Conservation (phyloP, 371 early-diverging fungal genomes). For the Saksenaea oblongispora region DNA sequence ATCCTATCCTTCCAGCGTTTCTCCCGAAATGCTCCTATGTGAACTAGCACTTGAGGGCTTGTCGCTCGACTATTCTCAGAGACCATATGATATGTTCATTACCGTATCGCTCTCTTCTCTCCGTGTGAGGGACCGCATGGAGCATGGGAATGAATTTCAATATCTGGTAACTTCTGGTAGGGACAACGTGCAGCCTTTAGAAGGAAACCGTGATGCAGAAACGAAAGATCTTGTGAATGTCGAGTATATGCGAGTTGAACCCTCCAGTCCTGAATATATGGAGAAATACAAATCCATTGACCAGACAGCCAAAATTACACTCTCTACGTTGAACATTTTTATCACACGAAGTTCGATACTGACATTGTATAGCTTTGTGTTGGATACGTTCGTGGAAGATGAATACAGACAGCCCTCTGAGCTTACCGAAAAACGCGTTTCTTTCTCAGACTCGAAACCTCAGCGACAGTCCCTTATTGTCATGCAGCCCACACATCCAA, state of each 20-base stretch:
- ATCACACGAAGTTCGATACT: constrained; percentile 74
- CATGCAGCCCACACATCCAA: not conserved
- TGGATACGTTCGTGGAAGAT: constrained; percentile 65
- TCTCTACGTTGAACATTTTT: constrained; percentile 72
- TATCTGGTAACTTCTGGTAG: constrained; percentile 67
- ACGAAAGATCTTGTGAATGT: constrained; percentile 56
- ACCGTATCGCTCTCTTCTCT: constrained; percentile 64
- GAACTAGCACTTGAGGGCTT: constrained; percentile 59
- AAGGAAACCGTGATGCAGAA: not conserved
- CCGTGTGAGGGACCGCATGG: constrained; percentile 61
- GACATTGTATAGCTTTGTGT: constrained; percentile 74
- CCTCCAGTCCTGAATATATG: constrained; percentile 59
- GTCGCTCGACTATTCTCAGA: constrained; percentile 54
- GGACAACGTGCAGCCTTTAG: constrained; percentile 22
- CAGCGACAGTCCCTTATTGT: not conserved
- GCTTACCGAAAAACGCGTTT: not conserved
- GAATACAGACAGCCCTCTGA: not conserved
- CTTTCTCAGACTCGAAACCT: not conserved
- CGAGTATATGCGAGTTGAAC: constrained; percentile 61
- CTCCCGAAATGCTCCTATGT: constrained; percentile 46
- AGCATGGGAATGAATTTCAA: constrained; percentile 51
- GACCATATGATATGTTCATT: constrained; percentile 62
- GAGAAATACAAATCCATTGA: constrained; percentile 61
- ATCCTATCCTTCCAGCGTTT: constrained; percentile 18
- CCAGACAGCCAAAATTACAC: constrained; percentile 66